phyloP scores from a whole-genome alignment of 805 yeast genomes.

The Ogataea nitratoaversa region DNA sequence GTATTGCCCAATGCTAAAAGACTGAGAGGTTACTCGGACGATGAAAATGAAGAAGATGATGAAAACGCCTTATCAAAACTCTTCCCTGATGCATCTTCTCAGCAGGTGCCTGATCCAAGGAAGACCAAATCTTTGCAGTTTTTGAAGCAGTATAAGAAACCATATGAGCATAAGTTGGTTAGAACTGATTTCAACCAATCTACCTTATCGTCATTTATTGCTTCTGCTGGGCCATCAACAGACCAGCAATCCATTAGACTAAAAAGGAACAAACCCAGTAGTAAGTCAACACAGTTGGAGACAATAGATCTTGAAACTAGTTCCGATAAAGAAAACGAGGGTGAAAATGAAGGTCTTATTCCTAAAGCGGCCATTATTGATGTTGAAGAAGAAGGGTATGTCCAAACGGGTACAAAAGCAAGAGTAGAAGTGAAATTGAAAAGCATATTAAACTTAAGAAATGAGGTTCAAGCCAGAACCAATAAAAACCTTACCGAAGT shows the following conservation, averaged over 20 bases:
- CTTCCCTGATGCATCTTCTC: constrained; percentile 8
- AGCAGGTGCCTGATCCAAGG: constrained; percentile 4
- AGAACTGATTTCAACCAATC: constrained; percentile 68
- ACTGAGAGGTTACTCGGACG: constrained; percentile 11
- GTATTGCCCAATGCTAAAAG: constrained; percentile 39
- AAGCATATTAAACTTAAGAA: constrained; percentile 55
- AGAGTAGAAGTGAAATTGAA: constrained; percentile 45
- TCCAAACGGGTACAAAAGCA: constrained; percentile 11
- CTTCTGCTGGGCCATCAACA: constrained; percentile 1
- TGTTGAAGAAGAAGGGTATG: background rate
- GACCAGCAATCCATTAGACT: background rate
- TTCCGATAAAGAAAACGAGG: background rate
- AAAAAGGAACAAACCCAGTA: too few relatives aligned
- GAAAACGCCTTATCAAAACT: background rate
- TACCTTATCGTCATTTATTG: constrained; percentile 39
- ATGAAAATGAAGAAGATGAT: background rate
- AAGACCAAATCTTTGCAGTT: constrained; percentile 5
- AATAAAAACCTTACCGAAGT: constrained; percentile 59
- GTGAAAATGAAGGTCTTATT: background rate
- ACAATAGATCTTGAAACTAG: background rate
- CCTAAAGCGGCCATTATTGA: constrained; percentile 3
- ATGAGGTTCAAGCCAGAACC: constrained; percentile 41
- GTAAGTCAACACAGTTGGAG: too few relatives aligned
- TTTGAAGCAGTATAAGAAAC: constrained; percentile 31
- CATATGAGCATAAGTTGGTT: constrained; percentile 60